phyloP scores from a whole-genome alignment of 768 basidiomycete genomes.

The Boletus rex-veris region DNA sequence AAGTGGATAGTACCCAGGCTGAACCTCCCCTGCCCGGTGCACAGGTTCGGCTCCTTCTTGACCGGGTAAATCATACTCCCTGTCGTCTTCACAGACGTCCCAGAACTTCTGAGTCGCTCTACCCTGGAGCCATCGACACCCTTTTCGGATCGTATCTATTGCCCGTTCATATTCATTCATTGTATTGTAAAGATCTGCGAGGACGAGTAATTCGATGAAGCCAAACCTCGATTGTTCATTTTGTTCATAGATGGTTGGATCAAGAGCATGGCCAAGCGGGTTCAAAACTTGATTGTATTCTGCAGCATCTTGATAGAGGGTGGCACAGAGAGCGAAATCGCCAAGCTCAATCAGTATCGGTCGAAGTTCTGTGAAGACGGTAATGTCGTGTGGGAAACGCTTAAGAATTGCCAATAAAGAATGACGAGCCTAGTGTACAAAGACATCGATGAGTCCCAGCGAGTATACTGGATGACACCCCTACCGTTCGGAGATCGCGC shows the following conservation, averaged over 20 bases:
- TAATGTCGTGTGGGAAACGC: conserved; percentile 61
- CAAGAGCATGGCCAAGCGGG: conserved; percentile 41
- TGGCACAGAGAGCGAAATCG: conserved; percentile 61
- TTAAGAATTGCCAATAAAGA: conserved; percentile 27
- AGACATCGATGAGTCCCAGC: background rate
- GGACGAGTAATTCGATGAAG: conserved; percentile 66
- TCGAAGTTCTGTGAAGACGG: conserved; percentile 73
- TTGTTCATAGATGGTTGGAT: conserved; percentile 14
- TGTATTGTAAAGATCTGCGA: conserved; percentile 81
- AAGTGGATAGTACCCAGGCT: conserved; percentile 43
- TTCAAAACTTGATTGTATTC: conserved; percentile 52
- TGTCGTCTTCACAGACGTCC: conserved; percentile 81
- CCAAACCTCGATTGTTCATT: conserved; percentile 15
- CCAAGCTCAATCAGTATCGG: conserved; percentile 52
- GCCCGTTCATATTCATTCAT: conserved; percentile 66
- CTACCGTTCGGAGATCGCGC: conserved; percentile 64
- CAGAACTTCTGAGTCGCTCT: conserved; percentile 69
- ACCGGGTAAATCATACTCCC: conserved; percentile 71
- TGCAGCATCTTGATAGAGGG: conserved; percentile 71
- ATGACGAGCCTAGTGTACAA: conserved; percentile 22
- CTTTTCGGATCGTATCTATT: conserved; percentile 64
- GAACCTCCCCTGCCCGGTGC: conserved; percentile 45
- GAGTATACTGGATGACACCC: conserved; percentile 13
- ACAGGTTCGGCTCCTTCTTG: conserved; percentile 43
- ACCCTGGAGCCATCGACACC: conserved; percentile 91